These are phyloP conservation scores for Chamaecrista fasciculata DNA, from an alignment of 306 rosid species.

Conservation along the genomic window DNA sequence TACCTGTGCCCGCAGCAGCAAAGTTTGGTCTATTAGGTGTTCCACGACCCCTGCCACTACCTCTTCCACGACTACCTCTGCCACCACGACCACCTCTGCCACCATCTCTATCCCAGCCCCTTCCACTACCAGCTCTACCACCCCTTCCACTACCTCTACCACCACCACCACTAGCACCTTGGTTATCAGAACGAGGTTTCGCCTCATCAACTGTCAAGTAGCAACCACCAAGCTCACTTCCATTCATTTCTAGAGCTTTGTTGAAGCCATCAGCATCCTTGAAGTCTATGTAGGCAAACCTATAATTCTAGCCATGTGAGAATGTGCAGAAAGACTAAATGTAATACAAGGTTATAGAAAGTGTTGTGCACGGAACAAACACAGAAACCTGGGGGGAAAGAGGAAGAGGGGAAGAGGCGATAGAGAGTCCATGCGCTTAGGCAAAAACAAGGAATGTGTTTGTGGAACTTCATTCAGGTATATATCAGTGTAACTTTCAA, in stretches of 20 bases:
- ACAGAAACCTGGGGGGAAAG: no score
- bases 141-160: conserved; percentile 25
- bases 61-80: background rate
- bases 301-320: conserved; percentile 18
- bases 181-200: conserved; percentile 54
- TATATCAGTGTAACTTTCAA: no score
- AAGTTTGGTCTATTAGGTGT: conserved; percentile 32
- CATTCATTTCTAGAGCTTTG: conserved; percentile 63
- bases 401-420: no score
- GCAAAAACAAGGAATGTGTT: no score
- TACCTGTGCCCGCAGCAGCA: conserved; percentile 41
- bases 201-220: conserved; percentile 70
- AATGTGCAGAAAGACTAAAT: background rate
- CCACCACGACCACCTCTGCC: conserved; percentile 31
- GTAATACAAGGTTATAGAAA: no score
- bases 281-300: conserved; percentile 84
- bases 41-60: conserved; percentile 49
- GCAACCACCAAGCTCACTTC: conserved; percentile 44
- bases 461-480: no score
- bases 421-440: no score
- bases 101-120: conserved; percentile 8
- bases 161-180: conserved; percentile 27
- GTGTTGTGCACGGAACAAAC: no score
- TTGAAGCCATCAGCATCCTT: conserved; percentile 27
- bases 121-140: conserved; percentile 18